Evolutionary conservation across 108 stramenopile genomes (phyloP), one percentile per base, ranked within the genome.

Genomic region (Cyclotella atomus): DNA sequence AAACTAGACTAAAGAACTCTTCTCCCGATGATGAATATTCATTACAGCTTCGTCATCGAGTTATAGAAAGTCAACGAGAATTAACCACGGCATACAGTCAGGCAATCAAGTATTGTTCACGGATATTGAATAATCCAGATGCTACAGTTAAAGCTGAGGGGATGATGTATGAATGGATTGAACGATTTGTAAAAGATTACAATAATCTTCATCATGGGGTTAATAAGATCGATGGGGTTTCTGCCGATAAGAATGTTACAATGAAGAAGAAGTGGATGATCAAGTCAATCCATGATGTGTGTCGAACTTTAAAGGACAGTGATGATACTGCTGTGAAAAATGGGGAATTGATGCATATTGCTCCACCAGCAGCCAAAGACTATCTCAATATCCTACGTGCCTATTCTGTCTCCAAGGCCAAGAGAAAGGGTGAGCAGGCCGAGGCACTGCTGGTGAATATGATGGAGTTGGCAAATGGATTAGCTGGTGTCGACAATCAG

Each of bases 81-180:
- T 62, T 83, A 29, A 29, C 74, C 3, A 55, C 33, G 54, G 72
- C 78, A 3, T 78, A 73, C 43, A 67, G 71, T 20, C 73, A 79
- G 60, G 74, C 78, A 2, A 83, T 83, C 55, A 83, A 80, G 56
- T 83, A 83, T 46, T 59, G 69, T 12, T 73, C 83, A 32, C 57
- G 77, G 17, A n/a, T n/a, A n/a, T 68, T 79, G 21, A 75, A 79
- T 1, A 65, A 66, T 70, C 67, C 56, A 14, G 52, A 59, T 12
- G 83, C 78, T 10, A 70, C 81, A 10, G 25, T 12, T 12, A 53
- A 36, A 36, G 77, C 83, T 7, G 71, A 83, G 33, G 29, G 46
- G n/a, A 35, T 79, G 16, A 38, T 83, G 38, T 59, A 76, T 56
- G 75, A 83, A 47, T 79, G 77, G 83, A 79, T 80, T 59, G 62